Conservation (phyloP, 305 asterid genomes). For the Rubia balearica region DNA sequence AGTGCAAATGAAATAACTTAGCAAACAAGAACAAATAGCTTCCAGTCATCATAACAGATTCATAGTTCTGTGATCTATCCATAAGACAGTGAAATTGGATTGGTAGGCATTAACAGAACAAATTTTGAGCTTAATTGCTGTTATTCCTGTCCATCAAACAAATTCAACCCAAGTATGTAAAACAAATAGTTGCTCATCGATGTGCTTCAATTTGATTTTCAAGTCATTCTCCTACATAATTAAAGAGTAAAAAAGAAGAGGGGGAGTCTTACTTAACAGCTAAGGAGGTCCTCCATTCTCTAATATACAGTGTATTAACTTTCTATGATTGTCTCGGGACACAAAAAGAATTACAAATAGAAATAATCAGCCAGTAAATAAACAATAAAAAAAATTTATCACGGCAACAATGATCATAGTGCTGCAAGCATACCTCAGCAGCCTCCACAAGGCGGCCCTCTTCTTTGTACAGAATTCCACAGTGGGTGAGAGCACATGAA, state of each 20-base stretch:
- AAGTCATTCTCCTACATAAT: neutral
- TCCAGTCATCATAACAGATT: neutral
- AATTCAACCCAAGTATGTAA: neutral
- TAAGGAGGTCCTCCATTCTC: neutral
- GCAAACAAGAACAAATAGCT: neutral
- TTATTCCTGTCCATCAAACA: neutral
- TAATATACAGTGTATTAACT: neutral
- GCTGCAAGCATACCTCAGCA: slow-evolving; percentile 70
- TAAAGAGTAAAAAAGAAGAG: too few species aligned
- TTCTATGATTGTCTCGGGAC: neutral
- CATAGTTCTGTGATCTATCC: neutral
- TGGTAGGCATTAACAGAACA: neutral
- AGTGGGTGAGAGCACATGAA: slow-evolving; percentile 88
- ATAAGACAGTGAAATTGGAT: neutral
- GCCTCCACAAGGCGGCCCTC: slow-evolving; percentile 95
- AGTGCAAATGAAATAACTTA: neutral
- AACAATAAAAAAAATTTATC: neutral
- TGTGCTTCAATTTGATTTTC: neutral
- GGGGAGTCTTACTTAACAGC: neutral
- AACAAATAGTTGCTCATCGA: neutral
- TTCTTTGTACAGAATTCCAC: slow-evolving; percentile 86
- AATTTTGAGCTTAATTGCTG: neutral
- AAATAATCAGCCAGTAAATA: neutral
- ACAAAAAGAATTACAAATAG: neutral
- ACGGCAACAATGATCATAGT: neutral